Percentiles rank a stretch among this genome's conserved stretches.
phyloP scores from a whole-genome alignment of 176 grass and related monocot species.

The Aegilops bicornis region DNA sequence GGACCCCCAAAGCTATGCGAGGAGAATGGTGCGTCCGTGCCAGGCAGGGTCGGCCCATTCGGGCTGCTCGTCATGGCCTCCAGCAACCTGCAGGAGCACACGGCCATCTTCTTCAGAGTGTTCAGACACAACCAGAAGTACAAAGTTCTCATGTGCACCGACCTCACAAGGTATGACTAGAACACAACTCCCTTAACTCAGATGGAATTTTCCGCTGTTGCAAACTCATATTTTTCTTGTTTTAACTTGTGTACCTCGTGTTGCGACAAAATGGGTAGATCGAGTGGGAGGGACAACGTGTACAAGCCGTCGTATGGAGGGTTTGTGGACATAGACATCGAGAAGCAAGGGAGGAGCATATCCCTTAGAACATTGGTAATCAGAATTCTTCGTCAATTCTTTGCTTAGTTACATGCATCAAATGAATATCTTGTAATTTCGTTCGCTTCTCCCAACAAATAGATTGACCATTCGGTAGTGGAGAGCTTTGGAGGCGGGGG shows the following conservation, averaged over 20 bases:
- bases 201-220: not conserved
- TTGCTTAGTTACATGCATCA: not conserved
- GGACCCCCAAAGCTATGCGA: constrained; percentile 61
- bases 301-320: constrained; percentile 64
- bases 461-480: constrained; percentile 79
- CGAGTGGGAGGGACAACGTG: constrained; percentile 31
- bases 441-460: not conserved
- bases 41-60: not conserved
- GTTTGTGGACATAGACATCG: constrained; percentile 42
- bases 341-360: constrained; percentile 37
- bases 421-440: too few relatives aligned
- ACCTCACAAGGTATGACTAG: constrained; percentile 17
- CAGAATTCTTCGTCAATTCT: not conserved
- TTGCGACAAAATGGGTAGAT: constrained; percentile 21
- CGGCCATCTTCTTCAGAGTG: constrained; percentile 68
- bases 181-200: too few relatives aligned
- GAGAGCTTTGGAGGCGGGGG: constrained; percentile 14
- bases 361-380: constrained; percentile 72
- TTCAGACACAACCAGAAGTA: constrained; percentile 33
- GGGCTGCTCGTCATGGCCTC: constrained; percentile 48
- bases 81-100: constrained; percentile 48
- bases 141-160: constrained; percentile 50
- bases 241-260: not conserved
- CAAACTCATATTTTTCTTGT: not conserved
- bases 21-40: constrained; percentile 34